Evolutionary conservation across 805 yeast species (phyloP), one percentile per base, ranked within the genome.

Genomic region (Kodamaea laetipori): DNA sequence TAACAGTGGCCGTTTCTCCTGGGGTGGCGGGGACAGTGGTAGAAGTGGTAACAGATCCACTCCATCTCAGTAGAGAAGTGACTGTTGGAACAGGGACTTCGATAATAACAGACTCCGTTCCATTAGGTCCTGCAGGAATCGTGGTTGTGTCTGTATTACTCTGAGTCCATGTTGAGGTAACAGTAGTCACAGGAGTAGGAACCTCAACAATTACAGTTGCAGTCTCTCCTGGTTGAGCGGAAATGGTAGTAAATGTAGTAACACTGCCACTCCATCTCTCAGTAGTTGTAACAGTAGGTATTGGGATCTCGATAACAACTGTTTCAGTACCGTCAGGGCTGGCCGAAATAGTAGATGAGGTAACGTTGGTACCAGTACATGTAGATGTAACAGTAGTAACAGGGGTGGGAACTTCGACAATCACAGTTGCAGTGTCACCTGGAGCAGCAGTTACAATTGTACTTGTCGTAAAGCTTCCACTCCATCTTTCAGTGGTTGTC

Each of bases 291-390:
- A 37, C 35, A 5, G 48, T 44, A 16, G 53, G 47, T 13, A 26
- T 37, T 21, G 56, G 55, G 10, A 41, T 37, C 4, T 46, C 45
- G n/a, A 52, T 45, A 26, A 47, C 17, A 11, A 53, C 50, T 6
- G 57, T 46, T 19, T 35, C 45, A 21, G 39, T 43, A 6, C 50
- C 54, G 2, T 15, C 36, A 7, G 19, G 25, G 9, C 37, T 18
- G 52, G 42, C 3, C 48, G 41, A 12, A 7, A 33, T 39, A 15
- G 17, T 8, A 23, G 50, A 44, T 9, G 40, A 31, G 3, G 41
- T 32, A 9, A 41, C 36, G 19, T 2, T 48, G 44, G 6, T 30
- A 7, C 18, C 43, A 24, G 19, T 48, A 51, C 15, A 41, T 15
- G 25, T 41, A 13, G 4, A 41, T 37, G 42, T 33, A 5, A 31